These are phyloP conservation scores for Colletotrichum destructivum DNA, from an alignment of 2,329 filamentous ascomycete species.

Conservation along the genomic window DNA sequence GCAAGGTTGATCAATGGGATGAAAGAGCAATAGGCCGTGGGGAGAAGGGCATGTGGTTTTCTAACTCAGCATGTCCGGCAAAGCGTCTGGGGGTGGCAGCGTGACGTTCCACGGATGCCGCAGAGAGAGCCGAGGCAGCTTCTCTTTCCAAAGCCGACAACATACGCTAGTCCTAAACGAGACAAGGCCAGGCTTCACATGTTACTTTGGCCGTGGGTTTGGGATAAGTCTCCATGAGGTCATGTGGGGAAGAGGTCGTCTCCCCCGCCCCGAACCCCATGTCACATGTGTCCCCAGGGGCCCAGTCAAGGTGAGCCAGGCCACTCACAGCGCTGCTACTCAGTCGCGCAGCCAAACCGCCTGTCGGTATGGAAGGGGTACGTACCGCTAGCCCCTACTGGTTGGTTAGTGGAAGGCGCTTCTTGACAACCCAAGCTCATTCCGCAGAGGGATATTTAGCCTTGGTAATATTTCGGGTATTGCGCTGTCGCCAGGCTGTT, in stretches of 20 bases:
- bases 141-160: slow-evolving; percentile 39
- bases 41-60: slow-evolving; percentile 24
- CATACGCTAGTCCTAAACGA: slow-evolving; percentile 31
- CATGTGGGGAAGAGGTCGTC: slow-evolving; percentile 35
- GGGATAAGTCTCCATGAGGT: slow-evolving; percentile 29
- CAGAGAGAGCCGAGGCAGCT: slow-evolving; percentile 44
- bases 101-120: slow-evolving; percentile 32
- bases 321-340: slow-evolving; percentile 17
- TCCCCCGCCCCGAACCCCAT: slow-evolving; percentile 19
- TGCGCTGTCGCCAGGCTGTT: neutral
- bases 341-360: neutral
- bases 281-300: slow-evolving; percentile 25
- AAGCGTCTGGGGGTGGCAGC: slow-evolving; percentile 25
- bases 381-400: neutral
- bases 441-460: slow-evolving; percentile 8
- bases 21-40: neutral
- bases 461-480: slow-evolving; percentile 20
- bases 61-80: slow-evolving; percentile 36
- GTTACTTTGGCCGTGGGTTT: slow-evolving; percentile 30
- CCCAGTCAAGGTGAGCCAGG: neutral
- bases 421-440: neutral
- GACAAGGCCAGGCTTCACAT: slow-evolving; percentile 37
- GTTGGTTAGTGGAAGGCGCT: neutral
- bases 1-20: neutral
- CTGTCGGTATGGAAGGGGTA: neutral